Percentiles rank a stretch among this genome's conserved stretches.
Evolutionary conservation across 2,329 filamentous ascomycete species (phyloP).

Genomic region (Pseudogymnoascus sp.): DNA sequence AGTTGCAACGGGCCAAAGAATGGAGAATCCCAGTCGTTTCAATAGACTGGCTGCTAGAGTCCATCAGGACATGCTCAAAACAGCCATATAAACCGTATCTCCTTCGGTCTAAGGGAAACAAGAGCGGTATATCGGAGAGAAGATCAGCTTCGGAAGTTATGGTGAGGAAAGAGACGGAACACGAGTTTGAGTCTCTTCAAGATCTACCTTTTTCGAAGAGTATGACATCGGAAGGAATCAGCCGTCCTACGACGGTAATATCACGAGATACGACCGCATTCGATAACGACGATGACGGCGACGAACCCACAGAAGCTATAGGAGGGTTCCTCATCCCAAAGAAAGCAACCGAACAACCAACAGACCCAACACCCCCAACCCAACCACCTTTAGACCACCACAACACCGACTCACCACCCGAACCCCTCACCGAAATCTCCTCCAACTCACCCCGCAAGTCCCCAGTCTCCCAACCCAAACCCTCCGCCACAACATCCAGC

Average conservation of each 20-base stretch:
- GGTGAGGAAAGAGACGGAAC: background rate
- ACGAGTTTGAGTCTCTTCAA: background rate
- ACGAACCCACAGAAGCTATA: background rate
- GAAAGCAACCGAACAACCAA: background rate
- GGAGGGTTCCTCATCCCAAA: background rate
- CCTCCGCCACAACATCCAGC: constrained; percentile 3
- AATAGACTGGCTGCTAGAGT: constrained; percentile 77
- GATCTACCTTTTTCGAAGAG: background rate
- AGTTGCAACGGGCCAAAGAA: constrained; percentile 65
- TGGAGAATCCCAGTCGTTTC: constrained; percentile 75
- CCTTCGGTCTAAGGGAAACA: constrained; percentile 19
- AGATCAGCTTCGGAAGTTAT: background rate
- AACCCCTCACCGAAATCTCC: constrained; percentile 16
- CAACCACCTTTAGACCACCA: background rate
- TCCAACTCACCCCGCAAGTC: constrained; percentile 16
- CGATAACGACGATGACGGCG: constrained; percentile 15
- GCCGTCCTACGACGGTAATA: background rate
- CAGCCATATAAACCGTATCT: constrained; percentile 40
- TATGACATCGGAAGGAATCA: background rate
- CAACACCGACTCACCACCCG: background rate
- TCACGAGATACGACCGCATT: constrained; percentile 9
- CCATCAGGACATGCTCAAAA: constrained; percentile 51
- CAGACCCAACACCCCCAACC: background rate
- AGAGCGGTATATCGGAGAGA: background rate
- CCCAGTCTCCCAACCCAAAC: constrained; percentile 4